A percentile compares a stretch with the other conserved stretches of the same genome.
Conservation (phyloP, 371 early-diverging fungal species). For the Gilbertella persicaria region DNA sequence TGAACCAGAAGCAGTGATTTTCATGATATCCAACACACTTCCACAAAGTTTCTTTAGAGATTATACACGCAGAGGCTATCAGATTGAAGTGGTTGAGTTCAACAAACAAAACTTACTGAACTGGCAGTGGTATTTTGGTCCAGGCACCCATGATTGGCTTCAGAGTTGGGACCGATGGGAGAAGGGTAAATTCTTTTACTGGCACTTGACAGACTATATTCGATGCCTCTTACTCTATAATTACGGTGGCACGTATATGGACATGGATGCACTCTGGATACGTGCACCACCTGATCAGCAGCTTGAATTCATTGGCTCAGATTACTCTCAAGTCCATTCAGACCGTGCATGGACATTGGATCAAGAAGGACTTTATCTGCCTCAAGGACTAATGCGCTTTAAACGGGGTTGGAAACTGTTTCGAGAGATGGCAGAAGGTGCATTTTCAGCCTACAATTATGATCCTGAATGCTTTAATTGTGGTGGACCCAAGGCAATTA, state of each 20-base stretch:
- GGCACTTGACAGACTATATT: slow-evolving; percentile 65
- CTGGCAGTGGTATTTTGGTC: slow-evolving; percentile 66
- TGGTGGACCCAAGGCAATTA: slow-evolving; percentile 64
- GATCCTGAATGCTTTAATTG: slow-evolving; percentile 68
- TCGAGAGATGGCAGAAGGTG: slow-evolving; percentile 60
- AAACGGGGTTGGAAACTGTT: slow-evolving; percentile 63
- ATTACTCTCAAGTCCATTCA: slow-evolving; percentile 46
- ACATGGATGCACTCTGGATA: slow-evolving; percentile 71
- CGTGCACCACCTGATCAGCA: slow-evolving; percentile 56
- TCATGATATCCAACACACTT: slow-evolving; percentile 63
- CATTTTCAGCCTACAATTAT: slow-evolving; percentile 56
- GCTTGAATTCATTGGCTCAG: slow-evolving; percentile 66
- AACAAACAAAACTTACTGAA: slow-evolving; percentile 57
- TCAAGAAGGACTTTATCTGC: slow-evolving; percentile 59
- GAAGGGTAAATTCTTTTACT: slow-evolving; percentile 55
- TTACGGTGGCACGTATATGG: slow-evolving; percentile 74
- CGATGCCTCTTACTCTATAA: slow-evolving; percentile 60
- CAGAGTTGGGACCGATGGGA: slow-evolving; percentile 62
- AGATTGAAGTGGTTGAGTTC: slow-evolving; percentile 61
- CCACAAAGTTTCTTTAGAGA: slow-evolving; percentile 56
- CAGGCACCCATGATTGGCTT: slow-evolving; percentile 64
- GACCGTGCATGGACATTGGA: slow-evolving; percentile 66
- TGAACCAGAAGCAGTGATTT: slow-evolving; percentile 60
- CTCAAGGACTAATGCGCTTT: slow-evolving; percentile 68
- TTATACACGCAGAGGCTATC: slow-evolving; percentile 58